Evolutionary conservation across 1,284 basidiomycete genomes (phyloP).

Genomic region (Phellopilus nigrolimitatus): DNA sequence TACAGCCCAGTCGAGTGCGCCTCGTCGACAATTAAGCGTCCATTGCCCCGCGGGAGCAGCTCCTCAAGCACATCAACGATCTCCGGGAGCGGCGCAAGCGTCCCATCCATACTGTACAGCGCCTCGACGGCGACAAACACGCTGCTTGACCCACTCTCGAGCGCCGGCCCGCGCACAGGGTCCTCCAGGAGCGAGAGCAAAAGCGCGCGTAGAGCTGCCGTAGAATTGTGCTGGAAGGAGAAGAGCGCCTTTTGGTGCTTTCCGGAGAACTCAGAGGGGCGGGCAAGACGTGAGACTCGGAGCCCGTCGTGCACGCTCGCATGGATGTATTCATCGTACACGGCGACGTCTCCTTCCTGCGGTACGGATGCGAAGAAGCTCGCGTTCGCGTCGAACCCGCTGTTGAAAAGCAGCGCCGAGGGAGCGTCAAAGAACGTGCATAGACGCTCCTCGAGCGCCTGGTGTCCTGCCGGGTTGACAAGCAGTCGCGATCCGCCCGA

Average conservation of each 20-base stretch:
- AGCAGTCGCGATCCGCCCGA: slow-evolving; percentile 88
- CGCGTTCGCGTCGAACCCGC: slow-evolving; percentile 92
- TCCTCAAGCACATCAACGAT: slow-evolving; percentile 60
- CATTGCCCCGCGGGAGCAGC: slow-evolving; percentile 56
- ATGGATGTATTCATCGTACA: slow-evolving; percentile 89
- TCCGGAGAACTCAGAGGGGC: neutral
- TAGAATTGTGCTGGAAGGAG: slow-evolving; percentile 75
- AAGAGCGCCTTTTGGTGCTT: slow-evolving; percentile 22
- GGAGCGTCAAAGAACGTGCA: slow-evolving; percentile 59
- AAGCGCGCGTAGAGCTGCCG: slow-evolving; percentile 41
- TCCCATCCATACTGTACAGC: slow-evolving; percentile 96
- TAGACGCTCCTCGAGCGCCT: slow-evolving; percentile 64
- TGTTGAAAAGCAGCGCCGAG: slow-evolving; percentile 85
- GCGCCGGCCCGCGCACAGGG: slow-evolving; percentile 25
- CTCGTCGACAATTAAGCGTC: slow-evolving; percentile 80
- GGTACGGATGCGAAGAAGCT: slow-evolving; percentile 84
- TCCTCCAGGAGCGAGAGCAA: slow-evolving; percentile 38
- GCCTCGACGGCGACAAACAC: slow-evolving; percentile 85
- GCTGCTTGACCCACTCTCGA: slow-evolving; percentile 33
- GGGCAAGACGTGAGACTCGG: slow-evolving; percentile 50
- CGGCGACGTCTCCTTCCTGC: slow-evolving; percentile 71
- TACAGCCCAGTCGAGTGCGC: slow-evolving; percentile 83
- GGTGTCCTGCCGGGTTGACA: slow-evolving; percentile 73
- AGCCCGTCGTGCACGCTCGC: slow-evolving; percentile 92
- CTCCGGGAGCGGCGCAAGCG: slow-evolving; percentile 69